phyloP scores from a whole-genome alignment of 805 yeast species.

The Kuraishia hungarica region DNA sequence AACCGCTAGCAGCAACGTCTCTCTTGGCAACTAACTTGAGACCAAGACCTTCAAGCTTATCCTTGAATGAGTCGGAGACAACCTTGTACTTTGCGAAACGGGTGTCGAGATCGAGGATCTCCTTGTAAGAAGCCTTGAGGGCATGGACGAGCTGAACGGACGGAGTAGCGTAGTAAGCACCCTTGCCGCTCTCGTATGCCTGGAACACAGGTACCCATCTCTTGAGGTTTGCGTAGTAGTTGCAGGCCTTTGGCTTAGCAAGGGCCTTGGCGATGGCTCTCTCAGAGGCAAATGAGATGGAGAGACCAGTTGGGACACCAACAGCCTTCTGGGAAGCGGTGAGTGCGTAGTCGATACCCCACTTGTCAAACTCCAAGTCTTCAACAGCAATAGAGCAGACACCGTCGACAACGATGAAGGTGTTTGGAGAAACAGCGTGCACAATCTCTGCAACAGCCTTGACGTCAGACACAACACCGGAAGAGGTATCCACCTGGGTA shows the following conservation, averaged over 20 bases:
- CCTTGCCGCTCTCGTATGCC: constrained; percentile 73
- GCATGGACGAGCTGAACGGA: constrained; percentile 83
- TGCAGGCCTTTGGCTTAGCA: constrained; percentile 33
- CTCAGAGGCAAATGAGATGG: constrained; percentile 64
- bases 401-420: constrained; percentile 83
- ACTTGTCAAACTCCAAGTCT: constrained; percentile 70
- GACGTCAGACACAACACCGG: constrained; percentile 82
- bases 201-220: constrained; percentile 87
- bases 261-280: constrained; percentile 64
- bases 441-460: constrained; percentile 53
- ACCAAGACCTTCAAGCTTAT: constrained; percentile 46
- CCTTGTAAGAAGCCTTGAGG: constrained; percentile 64
- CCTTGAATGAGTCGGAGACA: constrained; percentile 61
- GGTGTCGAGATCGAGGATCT: constrained; percentile 54
- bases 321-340: constrained; percentile 95
- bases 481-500: constrained; percentile 95
- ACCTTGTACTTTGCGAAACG: constrained; percentile 57
- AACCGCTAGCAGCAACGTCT: constrained; percentile 73
- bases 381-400: constrained; percentile 94
- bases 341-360: constrained; percentile 85
- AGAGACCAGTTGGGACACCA: constrained; percentile 90
- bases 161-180: constrained; percentile 95
- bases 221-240: constrained; percentile 64
- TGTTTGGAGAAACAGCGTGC: constrained; percentile 61
- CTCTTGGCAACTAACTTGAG: constrained; percentile 59